Evolutionary conservation across 768 basidiomycete species (phyloP), one percentile per base, ranked within the genome.

Genomic region (Cystoderma amianthinum): DNA sequence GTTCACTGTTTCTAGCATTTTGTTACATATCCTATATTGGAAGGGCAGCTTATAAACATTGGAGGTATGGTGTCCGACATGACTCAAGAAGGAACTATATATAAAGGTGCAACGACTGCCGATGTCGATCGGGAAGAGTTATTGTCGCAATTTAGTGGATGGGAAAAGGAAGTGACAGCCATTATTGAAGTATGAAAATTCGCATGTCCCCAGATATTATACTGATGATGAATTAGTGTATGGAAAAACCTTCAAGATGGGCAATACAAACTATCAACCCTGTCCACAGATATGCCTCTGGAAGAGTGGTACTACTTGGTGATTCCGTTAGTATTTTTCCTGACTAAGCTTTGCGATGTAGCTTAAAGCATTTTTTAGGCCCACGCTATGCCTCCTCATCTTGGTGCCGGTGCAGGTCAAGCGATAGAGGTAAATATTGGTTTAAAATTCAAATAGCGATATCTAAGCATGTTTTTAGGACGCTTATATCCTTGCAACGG

Each of bases 1-100:
- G 15, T 9, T 30, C 10, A 32, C 30, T 10, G 20, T 4, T 30
- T 40, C 15, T 23, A 71, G 69, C 57, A 57, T 21, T 16, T 67
- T 4, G 53, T 64, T 2, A 46, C 50, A 7, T 68, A 61, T 41
- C 65, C 64, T 0, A 48, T 67, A 33, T 54, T 52, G 2, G 48
- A 55, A 30, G 60, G 65, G 5, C 43, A 48, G 4, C 18, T 56
- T 1, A 36, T 69, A 35, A 66, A 66, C 22, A 42, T 60, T 15
- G 55, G 44, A 3, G 57, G 51, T 12, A 49, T 59, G n/a, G 33
- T 57, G 9, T 37, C 44, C 1, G 43, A 64, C 32, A 53, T 53
- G 4, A 48, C 45, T 9, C 46, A 52, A 25, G 48, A 41, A 15
- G 58, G 54, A 1, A 58, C 56, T 0, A 32, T 22, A 11, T 52